Conservation (phyloP, 345 rosid genomes). For the Acer campestre region DNA sequence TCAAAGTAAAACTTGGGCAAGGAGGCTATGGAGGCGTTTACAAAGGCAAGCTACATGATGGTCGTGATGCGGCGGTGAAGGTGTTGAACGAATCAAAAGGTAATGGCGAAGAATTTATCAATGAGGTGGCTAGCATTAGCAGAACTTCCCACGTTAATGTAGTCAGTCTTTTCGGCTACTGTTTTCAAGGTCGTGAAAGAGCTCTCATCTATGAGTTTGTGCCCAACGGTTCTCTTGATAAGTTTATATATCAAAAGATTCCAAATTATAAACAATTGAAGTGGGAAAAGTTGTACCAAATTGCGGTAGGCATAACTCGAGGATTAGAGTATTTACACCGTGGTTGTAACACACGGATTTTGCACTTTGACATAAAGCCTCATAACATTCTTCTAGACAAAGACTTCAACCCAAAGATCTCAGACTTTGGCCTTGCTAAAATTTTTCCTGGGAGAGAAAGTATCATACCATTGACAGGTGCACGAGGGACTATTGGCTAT, state of each 20-base stretch:
- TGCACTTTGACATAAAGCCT: no score
- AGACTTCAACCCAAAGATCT: no score
- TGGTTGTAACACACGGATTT: no score
- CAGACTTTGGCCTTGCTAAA: no score
- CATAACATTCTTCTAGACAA: no score
- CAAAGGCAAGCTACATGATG: slow-evolving; percentile 30
- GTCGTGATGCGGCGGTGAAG: slow-evolving; percentile 28
- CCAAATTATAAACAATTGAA: background rate
- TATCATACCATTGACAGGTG: no score
- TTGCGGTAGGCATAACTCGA: no score
- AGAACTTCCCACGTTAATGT: slow-evolving; percentile 23
- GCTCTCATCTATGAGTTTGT: slow-evolving; percentile 19
- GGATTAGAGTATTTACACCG: no score
- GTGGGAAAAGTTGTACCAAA: no score
- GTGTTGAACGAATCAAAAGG: slow-evolving; percentile 20
- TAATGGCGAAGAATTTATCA: slow-evolving; percentile 20
- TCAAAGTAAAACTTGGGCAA: slow-evolving; percentile 23
- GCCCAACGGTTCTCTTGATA: slow-evolving; percentile 23
- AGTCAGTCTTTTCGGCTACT: slow-evolving; percentile 15
- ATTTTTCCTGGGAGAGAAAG: no score
- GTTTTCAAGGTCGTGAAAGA: slow-evolving; percentile 7
- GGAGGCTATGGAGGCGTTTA: slow-evolving; percentile 33
- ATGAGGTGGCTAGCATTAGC: slow-evolving; percentile 20
- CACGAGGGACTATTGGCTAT: no score
- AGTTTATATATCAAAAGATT: slow-evolving; percentile 11